phyloP scores from a whole-genome alignment of 257 asterid species.

The Scutellaria baicalensis region DNA sequence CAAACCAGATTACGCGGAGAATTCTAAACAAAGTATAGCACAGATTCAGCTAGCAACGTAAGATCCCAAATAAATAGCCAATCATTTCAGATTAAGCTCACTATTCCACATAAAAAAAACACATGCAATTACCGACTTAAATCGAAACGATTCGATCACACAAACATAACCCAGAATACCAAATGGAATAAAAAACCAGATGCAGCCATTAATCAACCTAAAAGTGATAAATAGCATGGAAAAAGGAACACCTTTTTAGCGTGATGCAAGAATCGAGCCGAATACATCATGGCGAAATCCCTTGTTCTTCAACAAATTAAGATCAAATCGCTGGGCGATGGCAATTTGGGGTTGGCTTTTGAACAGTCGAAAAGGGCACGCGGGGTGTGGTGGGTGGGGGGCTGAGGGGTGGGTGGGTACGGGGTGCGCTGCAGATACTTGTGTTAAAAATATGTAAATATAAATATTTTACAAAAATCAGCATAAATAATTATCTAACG shows the following conservation, averaged over 20 bases:
- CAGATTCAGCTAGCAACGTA: constrained; percentile 3
- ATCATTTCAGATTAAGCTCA: constrained; percentile 9
- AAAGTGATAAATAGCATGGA: neutral
- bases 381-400: neutral
- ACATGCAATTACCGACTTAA: neutral
- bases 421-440: constrained; percentile 6
- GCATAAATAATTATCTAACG: neutral
- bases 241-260: constrained; percentile 44
- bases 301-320: constrained; percentile 1
- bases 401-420: neutral
- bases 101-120: neutral
- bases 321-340: constrained; percentile 11
- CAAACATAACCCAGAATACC: neutral
- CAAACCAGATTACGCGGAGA: neutral
- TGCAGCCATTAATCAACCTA: neutral
- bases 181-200: neutral
- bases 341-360: constrained; percentile 16
- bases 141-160: constrained; percentile 5
- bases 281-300: constrained; percentile 40
- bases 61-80: constrained; percentile 12
- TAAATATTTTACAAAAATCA: neutral
- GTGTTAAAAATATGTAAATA: neutral
- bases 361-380: constrained; percentile 19
- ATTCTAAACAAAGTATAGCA: neutral
- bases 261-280: constrained; percentile 56